These are phyloP conservation scores for Glycyrrhiza uralensis DNA, from an alignment of 306 rosid genomes.

Conservation along the genomic window DNA sequence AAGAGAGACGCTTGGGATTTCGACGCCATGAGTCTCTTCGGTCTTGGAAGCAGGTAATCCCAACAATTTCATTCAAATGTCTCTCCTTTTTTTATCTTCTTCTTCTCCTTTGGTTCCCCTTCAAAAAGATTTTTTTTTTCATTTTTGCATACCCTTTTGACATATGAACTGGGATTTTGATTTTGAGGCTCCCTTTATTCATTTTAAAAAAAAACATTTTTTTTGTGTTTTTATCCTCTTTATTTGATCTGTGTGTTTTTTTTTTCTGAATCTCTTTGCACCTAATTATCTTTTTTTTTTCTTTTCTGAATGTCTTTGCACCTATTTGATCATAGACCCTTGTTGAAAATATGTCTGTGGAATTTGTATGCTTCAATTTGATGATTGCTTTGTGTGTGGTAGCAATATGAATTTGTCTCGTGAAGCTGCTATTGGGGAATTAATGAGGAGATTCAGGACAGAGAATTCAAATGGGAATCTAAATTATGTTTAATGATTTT, in stretches of 20 bases:
- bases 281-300: neutral
- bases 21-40: constrained; percentile 82
- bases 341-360: neutral
- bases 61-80: neutral
- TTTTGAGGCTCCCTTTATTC: neutral
- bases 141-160: neutral
- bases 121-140: no score
- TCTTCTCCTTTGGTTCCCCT: no score
- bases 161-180: constrained; percentile 14
- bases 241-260: neutral
- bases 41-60: constrained; percentile 88
- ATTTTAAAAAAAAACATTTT: no score
- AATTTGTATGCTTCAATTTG: constrained; percentile 10
- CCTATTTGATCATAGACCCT: no score
- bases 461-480: constrained; percentile 1
- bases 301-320: neutral
- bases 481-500: neutral
- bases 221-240: neutral
- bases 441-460: neutral
- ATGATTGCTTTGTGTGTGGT: constrained; percentile 14
- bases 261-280: neutral
- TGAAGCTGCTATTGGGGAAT: constrained; percentile 12
- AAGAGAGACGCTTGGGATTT: constrained; percentile 36
- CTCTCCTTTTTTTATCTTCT: neutral
- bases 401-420: neutral